phyloP scores from a whole-genome alignment of 352 stramenopile genomes.

The Phytophthora sp. region DNA sequence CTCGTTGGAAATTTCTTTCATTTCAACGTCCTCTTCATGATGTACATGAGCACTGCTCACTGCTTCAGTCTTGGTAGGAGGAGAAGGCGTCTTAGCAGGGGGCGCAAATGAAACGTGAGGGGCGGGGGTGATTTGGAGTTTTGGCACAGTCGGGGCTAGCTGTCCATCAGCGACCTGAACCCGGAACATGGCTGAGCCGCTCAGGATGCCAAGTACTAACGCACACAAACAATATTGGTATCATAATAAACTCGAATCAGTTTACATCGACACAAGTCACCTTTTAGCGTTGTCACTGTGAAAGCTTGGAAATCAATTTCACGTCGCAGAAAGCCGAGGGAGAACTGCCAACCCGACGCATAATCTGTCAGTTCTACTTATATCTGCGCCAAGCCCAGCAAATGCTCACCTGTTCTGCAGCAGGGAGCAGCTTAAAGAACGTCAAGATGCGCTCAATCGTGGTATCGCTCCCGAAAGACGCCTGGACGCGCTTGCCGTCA shows the following conservation, averaged over 20 bases:
- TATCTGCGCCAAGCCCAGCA: not conserved
- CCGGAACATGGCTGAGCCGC: conserved; percentile 87
- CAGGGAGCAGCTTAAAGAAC: conserved; percentile 59
- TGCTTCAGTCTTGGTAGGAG: not conserved
- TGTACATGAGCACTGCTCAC: not conserved
- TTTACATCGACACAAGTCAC: conserved; percentile 26
- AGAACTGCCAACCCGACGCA: conserved; percentile 48
- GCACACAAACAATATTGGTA: conserved; percentile 2
- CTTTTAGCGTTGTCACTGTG: conserved; percentile 66
- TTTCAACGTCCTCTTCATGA: conserved; percentile 51
- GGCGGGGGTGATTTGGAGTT: not conserved
- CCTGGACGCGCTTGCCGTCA: conserved; percentile 81
- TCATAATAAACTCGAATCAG: not conserved
- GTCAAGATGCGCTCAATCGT: conserved; percentile 67
- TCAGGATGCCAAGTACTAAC: conserved; percentile 82
- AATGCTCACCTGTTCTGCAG: conserved; percentile 34
- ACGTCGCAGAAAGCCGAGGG: conserved; percentile 78
- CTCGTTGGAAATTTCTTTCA: too few species aligned
- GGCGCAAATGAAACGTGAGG: conserved; percentile 24
- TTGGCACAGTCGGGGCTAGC: not conserved
- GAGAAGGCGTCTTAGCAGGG: not conserved
- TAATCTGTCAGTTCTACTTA: conserved; percentile 3
- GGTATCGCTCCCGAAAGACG: conserved; percentile 56
- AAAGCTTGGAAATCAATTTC: conserved; percentile 68
- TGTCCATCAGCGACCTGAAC: conserved; percentile 42